A percentile compares a stretch with the other conserved stretches of the same genome.
Evolutionary conservation across 768 basidiomycete genomes (phyloP).

Genomic region (Vararia minispora): DNA sequence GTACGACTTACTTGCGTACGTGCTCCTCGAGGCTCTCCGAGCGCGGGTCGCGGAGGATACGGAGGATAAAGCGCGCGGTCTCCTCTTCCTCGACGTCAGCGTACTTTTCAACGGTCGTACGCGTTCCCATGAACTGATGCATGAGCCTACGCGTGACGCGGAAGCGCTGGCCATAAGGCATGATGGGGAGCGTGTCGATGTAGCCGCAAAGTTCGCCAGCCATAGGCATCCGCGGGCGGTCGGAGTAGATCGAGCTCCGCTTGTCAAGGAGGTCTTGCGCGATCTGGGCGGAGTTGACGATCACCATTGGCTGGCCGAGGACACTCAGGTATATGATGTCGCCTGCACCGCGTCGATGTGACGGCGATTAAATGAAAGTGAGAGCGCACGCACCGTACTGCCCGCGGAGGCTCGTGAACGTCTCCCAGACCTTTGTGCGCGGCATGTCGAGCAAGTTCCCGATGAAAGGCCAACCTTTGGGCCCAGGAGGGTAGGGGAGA

Average conservation of each 20-base stretch:
- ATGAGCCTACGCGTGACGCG: not conserved
- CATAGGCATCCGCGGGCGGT: conserved; percentile 1
- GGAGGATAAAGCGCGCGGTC: not conserved
- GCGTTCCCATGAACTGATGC: not conserved
- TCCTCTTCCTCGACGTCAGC: not conserved
- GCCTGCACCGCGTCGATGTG: not conserved
- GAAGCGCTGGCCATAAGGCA: not conserved
- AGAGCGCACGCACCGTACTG: not conserved
- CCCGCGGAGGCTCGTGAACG: not conserved
- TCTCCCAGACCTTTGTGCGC: not conserved
- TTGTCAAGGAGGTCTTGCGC: conserved; percentile 41
- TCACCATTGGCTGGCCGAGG: conserved; percentile 33
- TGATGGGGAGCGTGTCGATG: not conserved
- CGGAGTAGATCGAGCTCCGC: conserved; percentile 34
- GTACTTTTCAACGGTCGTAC: too few relatives aligned
- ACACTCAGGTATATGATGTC: conserved; percentile 17
- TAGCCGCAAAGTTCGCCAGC: not conserved
- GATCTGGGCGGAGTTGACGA: conserved; percentile 35
- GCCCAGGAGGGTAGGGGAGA: conserved; percentile 3
- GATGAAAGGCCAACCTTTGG: not conserved
- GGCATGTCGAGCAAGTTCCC: conserved; percentile 2
- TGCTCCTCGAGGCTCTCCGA: too few relatives aligned
- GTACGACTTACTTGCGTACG: too few relatives aligned
- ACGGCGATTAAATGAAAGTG: not conserved
- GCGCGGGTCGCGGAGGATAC: too few relatives aligned